phyloP scores from a whole-genome alignment of 1,284 basidiomycete genomes.

The Malassezia sympodialis region DNA sequence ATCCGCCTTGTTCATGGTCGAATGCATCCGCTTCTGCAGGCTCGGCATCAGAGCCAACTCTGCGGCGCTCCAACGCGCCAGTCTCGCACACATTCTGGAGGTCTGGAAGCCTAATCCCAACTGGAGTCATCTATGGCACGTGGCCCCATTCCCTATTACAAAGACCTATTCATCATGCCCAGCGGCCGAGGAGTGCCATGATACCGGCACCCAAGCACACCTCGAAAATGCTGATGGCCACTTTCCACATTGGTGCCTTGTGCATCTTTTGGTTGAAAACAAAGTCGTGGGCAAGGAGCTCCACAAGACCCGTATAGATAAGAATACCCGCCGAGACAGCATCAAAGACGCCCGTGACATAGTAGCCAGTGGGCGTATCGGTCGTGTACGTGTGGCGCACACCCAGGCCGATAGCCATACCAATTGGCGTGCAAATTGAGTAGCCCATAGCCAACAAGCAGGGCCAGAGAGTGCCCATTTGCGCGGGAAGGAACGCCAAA shows the following conservation, averaged over 20 bases:
- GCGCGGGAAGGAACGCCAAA: slow-evolving; percentile 27
- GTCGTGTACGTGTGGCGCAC: slow-evolving; percentile 41
- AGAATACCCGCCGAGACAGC: slow-evolving; percentile 43
- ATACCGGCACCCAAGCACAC: slow-evolving; percentile 49
- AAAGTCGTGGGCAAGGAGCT: slow-evolving; percentile 46
- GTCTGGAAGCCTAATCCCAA: neutral
- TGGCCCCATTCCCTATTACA: neutral
- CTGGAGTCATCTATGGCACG: neutral
- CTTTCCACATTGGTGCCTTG: slow-evolving; percentile 40
- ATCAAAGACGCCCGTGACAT: slow-evolving; percentile 43
- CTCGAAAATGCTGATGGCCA: slow-evolving; percentile 37
- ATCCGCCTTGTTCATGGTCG: slow-evolving; percentile 18
- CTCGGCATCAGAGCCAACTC: neutral
- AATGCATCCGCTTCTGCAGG: neutral
- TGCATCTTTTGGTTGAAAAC: slow-evolving; percentile 49
- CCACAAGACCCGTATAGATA: slow-evolving; percentile 46
- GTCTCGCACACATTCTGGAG: neutral
- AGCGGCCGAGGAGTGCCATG: slow-evolving; percentile 50
- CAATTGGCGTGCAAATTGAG: slow-evolving; percentile 43
- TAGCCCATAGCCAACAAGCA: slow-evolving; percentile 28
- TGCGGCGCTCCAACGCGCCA: neutral
- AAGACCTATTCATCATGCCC: slow-evolving; percentile 28
- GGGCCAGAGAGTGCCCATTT: slow-evolving; percentile 24
- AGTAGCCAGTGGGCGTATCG: slow-evolving; percentile 37
- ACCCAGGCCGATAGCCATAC: slow-evolving; percentile 45